Evolutionary conservation across 257 asterid genomes (phyloP), one percentile per base, ranked within the genome.

Genomic region (Petunia axillaris): DNA sequence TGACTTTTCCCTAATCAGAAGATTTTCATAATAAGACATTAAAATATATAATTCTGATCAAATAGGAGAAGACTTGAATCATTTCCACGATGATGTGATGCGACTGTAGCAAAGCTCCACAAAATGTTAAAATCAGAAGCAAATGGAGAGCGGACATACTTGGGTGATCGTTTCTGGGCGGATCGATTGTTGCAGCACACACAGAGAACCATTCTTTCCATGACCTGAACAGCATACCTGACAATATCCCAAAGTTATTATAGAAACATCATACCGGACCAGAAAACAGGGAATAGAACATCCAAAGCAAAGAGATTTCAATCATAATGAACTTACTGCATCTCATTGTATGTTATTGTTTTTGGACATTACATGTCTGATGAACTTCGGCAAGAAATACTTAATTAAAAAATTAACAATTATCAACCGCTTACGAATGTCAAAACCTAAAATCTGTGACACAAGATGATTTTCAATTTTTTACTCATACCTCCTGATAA

Each of bases 181-280:
- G 73, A 95, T 89, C 78, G 99, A 95, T 85, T 87, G 91, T 82
- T 95, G 97, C 85, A 95, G 99, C 81, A 93, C 97, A 75, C 89
- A 87, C 60, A 95, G 93, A 57, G 99, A 89, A 57, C 99, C 99
- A 88, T 95, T 95, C 83, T 94, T 95, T 81, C 99, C 99, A 85
- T 95, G 99, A 64, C 99, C 99, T 64, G 99, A 95, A 85, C 99
- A 95, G 90, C 99, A 91, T 64, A 93, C 99, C 99, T 95, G 85
- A 77, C 84, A 85, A 59, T 76, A 81, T 82, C 76, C 85, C 86
- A 83, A 79, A 80, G 25, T n/a, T 74, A 81, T 66, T 64, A 44
- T 8, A 15, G 65, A 71, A 43, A 48, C 10, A 15, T 71, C 44
- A 70, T 48, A 48, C 77, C 35, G 25, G 60, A 35, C 60, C 60